phyloP scores from a whole-genome alignment of 805 yeast genomes.

The Saccharomycopsis schoenii region DNA sequence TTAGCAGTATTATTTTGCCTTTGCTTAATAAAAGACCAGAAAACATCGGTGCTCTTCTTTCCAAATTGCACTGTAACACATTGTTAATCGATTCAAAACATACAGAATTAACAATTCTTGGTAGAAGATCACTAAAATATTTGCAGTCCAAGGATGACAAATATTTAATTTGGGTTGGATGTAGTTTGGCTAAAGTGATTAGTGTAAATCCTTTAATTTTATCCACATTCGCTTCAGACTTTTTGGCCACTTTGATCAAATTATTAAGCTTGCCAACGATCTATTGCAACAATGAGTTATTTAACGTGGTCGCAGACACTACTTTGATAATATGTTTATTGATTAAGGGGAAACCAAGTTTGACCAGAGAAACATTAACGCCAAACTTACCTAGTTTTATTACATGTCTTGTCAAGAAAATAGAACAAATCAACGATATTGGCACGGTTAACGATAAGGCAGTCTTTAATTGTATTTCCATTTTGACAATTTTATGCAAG shows the following conservation, averaged over 20 bases:
- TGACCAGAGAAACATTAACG: constrained; percentile 74
- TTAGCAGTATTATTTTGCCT: constrained; percentile 12
- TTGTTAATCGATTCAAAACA: not conserved
- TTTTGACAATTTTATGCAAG: constrained; percentile 30
- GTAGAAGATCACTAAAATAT: constrained; percentile 10
- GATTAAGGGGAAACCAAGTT: constrained; percentile 71
- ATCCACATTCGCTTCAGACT: constrained; percentile 32
- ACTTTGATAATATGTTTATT: constrained; percentile 19
- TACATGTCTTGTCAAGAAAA: constrained; percentile 37
- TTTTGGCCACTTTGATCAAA: constrained; percentile 33
- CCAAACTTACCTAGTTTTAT: constrained; percentile 65
- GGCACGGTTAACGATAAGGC: constrained; percentile 27
- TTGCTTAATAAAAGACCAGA: constrained; percentile 9
- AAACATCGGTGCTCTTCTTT: not conserved
- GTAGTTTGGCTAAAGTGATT: constrained; percentile 7
- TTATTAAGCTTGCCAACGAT: constrained; percentile 30
- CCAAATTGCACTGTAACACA: constrained; percentile 3
- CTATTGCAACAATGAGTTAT: constrained; percentile 29
- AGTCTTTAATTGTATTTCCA: constrained; percentile 24
- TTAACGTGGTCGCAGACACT: constrained; percentile 30
- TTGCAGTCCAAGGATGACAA: constrained; percentile 2
- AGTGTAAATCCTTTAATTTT: constrained; percentile 29
- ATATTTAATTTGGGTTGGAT: constrained; percentile 14
- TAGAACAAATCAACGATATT: constrained; percentile 29
- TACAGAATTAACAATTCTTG: constrained; percentile 7